Evolutionary conservation across 2,329 filamentous ascomycete genomes (phyloP).

Genomic region (Nothophaeocryptopus gaeumannii): DNA sequence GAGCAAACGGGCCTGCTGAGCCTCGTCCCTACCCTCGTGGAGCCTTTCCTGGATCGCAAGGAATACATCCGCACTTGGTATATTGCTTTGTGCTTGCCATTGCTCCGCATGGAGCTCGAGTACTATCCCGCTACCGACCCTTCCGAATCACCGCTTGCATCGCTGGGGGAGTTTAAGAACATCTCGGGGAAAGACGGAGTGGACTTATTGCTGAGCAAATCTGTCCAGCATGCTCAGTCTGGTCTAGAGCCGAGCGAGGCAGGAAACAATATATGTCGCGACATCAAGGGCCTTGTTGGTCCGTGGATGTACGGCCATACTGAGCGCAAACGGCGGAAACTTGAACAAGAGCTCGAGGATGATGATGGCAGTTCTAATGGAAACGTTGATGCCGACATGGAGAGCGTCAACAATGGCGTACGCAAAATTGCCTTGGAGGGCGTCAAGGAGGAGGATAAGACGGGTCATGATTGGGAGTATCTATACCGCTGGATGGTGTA

Average conservation of each 20-base stretch:
- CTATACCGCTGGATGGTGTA: conserved; percentile 65
- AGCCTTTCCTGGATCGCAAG: conserved; percentile 64
- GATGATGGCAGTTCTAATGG: neutral
- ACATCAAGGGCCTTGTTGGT: conserved; percentile 65
- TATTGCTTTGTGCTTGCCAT: conserved; percentile 65
- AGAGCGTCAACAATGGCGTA: conserved; percentile 12
- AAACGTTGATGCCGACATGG: conserved; percentile 1
- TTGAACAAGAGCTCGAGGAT: conserved; percentile 14
- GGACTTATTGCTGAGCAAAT: conserved; percentile 58
- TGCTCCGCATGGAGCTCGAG: conserved; percentile 66
- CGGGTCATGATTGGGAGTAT: conserved; percentile 65
- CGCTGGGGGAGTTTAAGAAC: conserved; percentile 62
- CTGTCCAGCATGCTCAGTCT: conserved; percentile 38
- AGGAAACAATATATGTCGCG: conserved; percentile 50
- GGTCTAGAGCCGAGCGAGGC: conserved; percentile 22
- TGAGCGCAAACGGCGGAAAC: conserved; percentile 52
- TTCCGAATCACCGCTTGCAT: conserved; percentile 53
- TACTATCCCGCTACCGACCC: conserved; percentile 57
- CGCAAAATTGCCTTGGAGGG: conserved; percentile 30
- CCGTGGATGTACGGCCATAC: conserved; percentile 70
- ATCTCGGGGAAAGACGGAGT: conserved; percentile 60
- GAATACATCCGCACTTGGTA: conserved; percentile 65
- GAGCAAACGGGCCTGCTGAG: conserved; percentile 67
- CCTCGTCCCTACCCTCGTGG: conserved; percentile 64
- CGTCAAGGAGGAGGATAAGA: conserved; percentile 32